phyloP scores from a whole-genome alignment of 768 basidiomycete species.

The Daedalea quercina region DNA sequence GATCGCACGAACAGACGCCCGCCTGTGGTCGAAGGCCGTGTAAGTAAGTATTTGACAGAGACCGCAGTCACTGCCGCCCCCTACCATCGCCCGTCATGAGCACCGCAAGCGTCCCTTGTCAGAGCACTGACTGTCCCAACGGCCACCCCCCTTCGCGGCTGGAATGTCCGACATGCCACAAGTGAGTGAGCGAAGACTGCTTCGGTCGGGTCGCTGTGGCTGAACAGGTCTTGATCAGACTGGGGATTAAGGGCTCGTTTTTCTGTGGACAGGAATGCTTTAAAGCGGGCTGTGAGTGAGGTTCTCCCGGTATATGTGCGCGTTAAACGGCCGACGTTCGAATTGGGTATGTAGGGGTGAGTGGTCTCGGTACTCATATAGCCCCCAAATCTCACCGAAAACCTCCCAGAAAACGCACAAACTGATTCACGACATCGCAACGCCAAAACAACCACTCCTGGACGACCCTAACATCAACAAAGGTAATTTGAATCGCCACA shows the following conservation, averaged over 20 bases:
- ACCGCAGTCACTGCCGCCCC: not conserved
- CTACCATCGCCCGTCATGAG: constrained; percentile 25
- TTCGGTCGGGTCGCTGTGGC: constrained; percentile 8
- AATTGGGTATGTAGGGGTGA: constrained; percentile 11
- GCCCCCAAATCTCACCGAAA: not conserved
- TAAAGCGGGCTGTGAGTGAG: constrained; percentile 81
- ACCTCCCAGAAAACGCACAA: constrained; percentile 73
- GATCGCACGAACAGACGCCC: no score
- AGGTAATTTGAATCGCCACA: constrained; percentile 10
- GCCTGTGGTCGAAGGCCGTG: no score
- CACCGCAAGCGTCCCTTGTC: constrained; percentile 44
- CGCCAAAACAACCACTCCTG: constrained; percentile 20
- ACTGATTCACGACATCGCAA: constrained; percentile 60
- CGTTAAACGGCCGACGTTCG: not conserved
- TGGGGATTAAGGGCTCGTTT: constrained; percentile 78
- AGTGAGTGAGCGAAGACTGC: constrained; percentile 43
- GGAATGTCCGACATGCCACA: constrained; percentile 92
- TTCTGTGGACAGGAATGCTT: constrained; percentile 97
- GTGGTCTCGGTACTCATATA: not conserved
- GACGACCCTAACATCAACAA: constrained; percentile 21
- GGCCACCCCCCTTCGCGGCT: constrained; percentile 81
- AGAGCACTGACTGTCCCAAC: constrained; percentile 65
- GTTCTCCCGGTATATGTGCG: not conserved
- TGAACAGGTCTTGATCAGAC: constrained; percentile 32
- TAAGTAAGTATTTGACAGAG: no score